Base-by-base conservation (phyloP, 495 filamentous ascomycete species). In the Coniosporium apollinis region DNA sequence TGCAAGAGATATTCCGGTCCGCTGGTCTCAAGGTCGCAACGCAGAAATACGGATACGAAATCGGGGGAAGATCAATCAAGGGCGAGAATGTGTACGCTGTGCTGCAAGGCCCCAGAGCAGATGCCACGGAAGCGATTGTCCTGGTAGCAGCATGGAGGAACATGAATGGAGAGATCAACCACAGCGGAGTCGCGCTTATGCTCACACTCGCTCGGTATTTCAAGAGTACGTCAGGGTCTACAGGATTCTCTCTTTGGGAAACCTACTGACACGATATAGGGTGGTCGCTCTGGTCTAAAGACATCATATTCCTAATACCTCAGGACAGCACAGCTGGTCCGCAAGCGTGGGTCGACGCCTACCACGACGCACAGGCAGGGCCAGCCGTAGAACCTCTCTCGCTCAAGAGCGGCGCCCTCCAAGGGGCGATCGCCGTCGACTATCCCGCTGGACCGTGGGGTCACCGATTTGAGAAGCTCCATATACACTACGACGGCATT, bases 271-370 rank as follows among this genome's bases (percentile, higher is more conserved):
- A 28, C 6, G 4, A 18, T 22, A 22, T 35, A 80, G 75, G 84
- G 41, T 97, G 89, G 89, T 93, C 83, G 18, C 62, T 97, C 8
- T 97, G 89, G 89, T 94, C 84, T 24, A 97, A 97, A 58, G 89
- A 97, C 46, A 93, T 97, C 45, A 89, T 97, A 30, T 76, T 97
- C 56, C 55, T 97, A 5, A 69, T 96, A 33, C 74, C 89, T 1
- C 70, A 78, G 1, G 89, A 97, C 57, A 92, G 84, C 50, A 79
- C 73, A 36, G 75, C 82, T 13, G 89, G 86, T 3, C 82, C 85
- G 4, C 85, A 97, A 57, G 89, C 89, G 19, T 97, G 91, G 89
- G 80, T 94, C 17, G 84, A 93, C 46, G 91, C 91, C 2, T 97
- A 97, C 57, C 89, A 97, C 54, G 77, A 92, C 45, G 75, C 82